Evolutionary conservation across 805 yeast genomes (phyloP), one percentile per base, ranked within the genome.

Genomic region (Cyberlindnera mycetangii): DNA sequence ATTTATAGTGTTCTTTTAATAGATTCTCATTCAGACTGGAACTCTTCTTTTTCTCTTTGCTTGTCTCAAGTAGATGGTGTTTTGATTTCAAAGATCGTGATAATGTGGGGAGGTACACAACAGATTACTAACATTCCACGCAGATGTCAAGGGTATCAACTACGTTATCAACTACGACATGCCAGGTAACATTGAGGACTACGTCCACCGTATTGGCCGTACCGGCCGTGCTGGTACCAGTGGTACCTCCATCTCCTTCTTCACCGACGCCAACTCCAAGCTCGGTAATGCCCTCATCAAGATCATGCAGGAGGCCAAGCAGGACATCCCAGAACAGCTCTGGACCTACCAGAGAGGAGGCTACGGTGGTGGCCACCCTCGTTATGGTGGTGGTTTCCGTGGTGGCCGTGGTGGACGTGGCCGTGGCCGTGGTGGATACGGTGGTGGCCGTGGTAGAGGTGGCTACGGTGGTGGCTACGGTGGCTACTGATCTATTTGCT

Each of bases 151-250:
- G 77, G 99, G 97, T 68, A 88, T 93, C 66, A 85, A 90, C 59
- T 82, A 75, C 61, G 99, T 93, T 50, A 78, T 93, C 67, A 93
- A 93, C 81, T 89, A 78, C 64, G 98, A 92, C 69, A 92, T 92
- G 90, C 98, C 99, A 64, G 89, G 88, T 70, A 92, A 92, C 72
- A 88, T 90, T 65, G 99, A 93, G 76, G 98, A 93, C 74, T 92
- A 92, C 68, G 97, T 92, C 52, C 99, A 92, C 70, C 83, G 99
- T 75, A 93, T 92, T 64, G 99, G 99, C 70, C 90, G 62, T 55
- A 58, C 99, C 54, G 99, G 99, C 68, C 89, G 99, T 80, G 99
- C 97, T 56, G 98, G 98, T 68, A 83, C 89, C 51, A 76, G 77
- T 51, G 99, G 99, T 78, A 90, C 93, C 51, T 97, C 99, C 44